Conservation (phyloP, 495 filamentous ascomycete genomes). For the Halenospora varia region DNA sequence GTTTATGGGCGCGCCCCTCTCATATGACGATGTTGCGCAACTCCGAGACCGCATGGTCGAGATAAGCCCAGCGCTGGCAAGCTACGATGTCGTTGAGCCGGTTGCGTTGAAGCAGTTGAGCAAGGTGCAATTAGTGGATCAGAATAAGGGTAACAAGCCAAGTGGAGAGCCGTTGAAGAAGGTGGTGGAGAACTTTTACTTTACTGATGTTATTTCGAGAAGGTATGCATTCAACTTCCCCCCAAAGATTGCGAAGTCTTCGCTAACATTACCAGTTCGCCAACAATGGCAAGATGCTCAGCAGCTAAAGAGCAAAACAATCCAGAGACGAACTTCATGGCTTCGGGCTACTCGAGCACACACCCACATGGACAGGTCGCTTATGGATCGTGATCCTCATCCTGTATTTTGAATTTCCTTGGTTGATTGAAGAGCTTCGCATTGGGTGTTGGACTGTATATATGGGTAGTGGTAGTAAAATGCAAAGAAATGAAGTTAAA, state of each 20-base stretch:
- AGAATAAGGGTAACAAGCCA: slow-evolving; percentile 79
- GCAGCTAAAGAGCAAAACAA: slow-evolving; percentile 69
- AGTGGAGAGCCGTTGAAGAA: slow-evolving; percentile 67
- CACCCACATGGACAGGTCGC: slow-evolving; percentile 19
- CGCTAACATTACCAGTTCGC: slow-evolving; percentile 59
- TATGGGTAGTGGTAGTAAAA: slow-evolving; percentile 24
- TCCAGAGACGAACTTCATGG: slow-evolving; percentile 83
- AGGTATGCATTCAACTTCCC: slow-evolving; percentile 51
- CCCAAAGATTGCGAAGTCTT: neutral
- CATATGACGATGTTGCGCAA: slow-evolving; percentile 86
- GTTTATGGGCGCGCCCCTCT: slow-evolving; percentile 80
- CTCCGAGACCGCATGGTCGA: slow-evolving; percentile 92
- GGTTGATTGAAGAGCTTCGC: slow-evolving; percentile 5
- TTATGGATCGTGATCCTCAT: slow-evolving; percentile 16
- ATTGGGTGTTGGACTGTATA: slow-evolving; percentile 26
- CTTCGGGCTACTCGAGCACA: slow-evolving; percentile 47
- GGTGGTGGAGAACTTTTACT: slow-evolving; percentile 92
- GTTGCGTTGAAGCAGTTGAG: slow-evolving; percentile 64
- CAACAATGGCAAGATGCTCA: slow-evolving; percentile 95
- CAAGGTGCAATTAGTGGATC: slow-evolving; percentile 90
- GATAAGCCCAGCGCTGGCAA: slow-evolving; percentile 80
- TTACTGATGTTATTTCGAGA: slow-evolving; percentile 93
- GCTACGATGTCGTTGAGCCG: slow-evolving; percentile 87
- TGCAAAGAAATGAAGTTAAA: no score
- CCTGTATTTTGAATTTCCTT: slow-evolving; percentile 22